Evolutionary conservation across 805 yeast species (phyloP), one percentile per base, ranked within the genome.

Genomic region (Candida sakaeoensis): DNA sequence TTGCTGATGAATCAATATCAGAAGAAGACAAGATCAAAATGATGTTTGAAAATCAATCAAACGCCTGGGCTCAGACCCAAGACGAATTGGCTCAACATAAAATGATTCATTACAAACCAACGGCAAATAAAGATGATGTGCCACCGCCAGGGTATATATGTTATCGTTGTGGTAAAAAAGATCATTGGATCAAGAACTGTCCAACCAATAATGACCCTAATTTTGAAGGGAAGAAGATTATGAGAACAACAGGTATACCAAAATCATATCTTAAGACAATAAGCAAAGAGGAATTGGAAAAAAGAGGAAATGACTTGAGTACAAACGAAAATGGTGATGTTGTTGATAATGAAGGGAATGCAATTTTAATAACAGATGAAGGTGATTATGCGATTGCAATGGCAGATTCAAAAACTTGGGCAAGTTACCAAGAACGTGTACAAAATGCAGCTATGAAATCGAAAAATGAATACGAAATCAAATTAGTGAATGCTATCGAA

Each of bases 131-230:
- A 62, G 95, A 87, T 42, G 90, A 83, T 48, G 74, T 77, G 5
- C 96, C 96, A 8, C 99, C 99, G 1, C 91, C 96, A 5, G 95
- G 95, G 1, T 93, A 93, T 54, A 84, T 91, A 57, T 93, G 99
- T 60, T 91, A 93, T 59, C 74, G 96, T 56, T 93, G 99, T 68
- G 98, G 98, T 36, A 87, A 85, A 21, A 86, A 88, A 60, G 77
- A 75, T 44, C 99, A 93, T 60, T 91, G 95, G 89, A 91, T 93
- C 44, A 85, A 85, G 55, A 87, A 89, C 52, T 93, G 99, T 68
- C 99, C 99, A 0, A 87, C 95, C 3, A 84, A 86, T 54, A 80
- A 78, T 32, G 98, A 91, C 61, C 96, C 96, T 2, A 85, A 80
- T 51, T 89, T 89, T 74, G 98, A 91, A 56, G 95, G 95, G 14